Percentiles rank a stretch among this genome's conserved stretches.
Conservation (phyloP, 1,284 basidiomycete genomes). For the Phenoliferia sp. region DNA sequence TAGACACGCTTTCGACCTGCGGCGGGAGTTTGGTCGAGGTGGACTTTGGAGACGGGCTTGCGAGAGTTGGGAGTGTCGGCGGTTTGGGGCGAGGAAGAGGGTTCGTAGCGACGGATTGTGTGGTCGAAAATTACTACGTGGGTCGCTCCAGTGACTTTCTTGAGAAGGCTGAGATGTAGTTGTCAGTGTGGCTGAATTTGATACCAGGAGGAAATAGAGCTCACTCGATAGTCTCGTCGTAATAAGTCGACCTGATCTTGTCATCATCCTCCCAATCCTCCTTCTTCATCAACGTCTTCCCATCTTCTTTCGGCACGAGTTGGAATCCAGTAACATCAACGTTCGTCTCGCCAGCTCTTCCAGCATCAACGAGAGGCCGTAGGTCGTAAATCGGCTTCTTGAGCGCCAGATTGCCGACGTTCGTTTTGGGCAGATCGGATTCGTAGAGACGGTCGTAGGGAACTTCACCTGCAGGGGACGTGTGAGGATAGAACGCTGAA, state of each 20-base stretch:
- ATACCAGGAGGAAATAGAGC: not conserved
- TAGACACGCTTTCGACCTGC: constrained; percentile 52
- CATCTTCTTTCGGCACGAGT: constrained; percentile 47
- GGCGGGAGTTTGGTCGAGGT: constrained; percentile 54
- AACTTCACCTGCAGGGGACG: constrained; percentile 5
- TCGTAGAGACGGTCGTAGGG: constrained; percentile 14
- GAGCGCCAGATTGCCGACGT: not conserved
- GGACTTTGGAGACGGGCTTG: constrained; percentile 48
- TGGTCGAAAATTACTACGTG: constrained; percentile 60
- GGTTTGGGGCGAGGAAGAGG: constrained; percentile 41
- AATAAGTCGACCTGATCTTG: constrained; percentile 54
- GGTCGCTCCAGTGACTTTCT: constrained; percentile 57
- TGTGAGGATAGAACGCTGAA: not conserved
- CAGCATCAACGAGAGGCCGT: constrained; percentile 48
- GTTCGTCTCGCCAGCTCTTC: constrained; percentile 54
- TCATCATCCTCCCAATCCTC: constrained; percentile 50
- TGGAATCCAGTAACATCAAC: constrained; percentile 59
- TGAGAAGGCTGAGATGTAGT: constrained; percentile 45
- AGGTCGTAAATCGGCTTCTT: constrained; percentile 18
- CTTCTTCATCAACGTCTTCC: constrained; percentile 36
- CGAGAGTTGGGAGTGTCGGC: constrained; percentile 47
- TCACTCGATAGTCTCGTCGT: constrained; percentile 54
- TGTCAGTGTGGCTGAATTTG: not conserved
- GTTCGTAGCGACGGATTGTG: constrained; percentile 51
- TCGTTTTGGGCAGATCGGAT: constrained; percentile 5